Conservation (phyloP, 2,329 filamentous ascomycete species). For the Davidsoniella eucalypti region DNA sequence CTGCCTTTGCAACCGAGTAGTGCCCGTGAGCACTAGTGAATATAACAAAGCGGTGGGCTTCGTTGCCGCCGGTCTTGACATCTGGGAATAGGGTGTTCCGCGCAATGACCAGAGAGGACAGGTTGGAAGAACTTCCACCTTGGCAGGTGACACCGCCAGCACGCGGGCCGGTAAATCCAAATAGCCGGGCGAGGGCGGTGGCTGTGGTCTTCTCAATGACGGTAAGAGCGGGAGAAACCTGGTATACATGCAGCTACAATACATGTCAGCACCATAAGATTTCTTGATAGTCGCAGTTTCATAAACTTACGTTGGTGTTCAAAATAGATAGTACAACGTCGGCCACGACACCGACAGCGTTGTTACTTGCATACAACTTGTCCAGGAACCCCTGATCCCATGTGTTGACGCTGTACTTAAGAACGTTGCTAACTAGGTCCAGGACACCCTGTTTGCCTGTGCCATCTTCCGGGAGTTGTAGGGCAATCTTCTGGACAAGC, state of each 20-base stretch:
- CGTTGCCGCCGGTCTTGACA: conserved; percentile 59
- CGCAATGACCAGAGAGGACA: conserved; percentile 71
- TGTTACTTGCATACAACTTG: conserved; percentile 84
- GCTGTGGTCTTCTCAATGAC: conserved; percentile 76
- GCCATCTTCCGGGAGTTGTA: conserved; percentile 36
- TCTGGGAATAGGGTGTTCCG: conserved; percentile 71
- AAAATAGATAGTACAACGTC: conserved; percentile 72
- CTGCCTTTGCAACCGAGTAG: conserved; percentile 88
- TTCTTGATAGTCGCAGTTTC: background rate
- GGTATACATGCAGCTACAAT: conserved; percentile 64
- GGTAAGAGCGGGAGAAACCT: conserved; percentile 78
- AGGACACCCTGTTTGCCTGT: conserved; percentile 53
- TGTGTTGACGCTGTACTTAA: conserved; percentile 89
- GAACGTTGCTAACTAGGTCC: conserved; percentile 49
- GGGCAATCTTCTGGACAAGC: conserved; percentile 35
- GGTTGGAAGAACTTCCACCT: conserved; percentile 72
- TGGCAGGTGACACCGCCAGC: conserved; percentile 62
- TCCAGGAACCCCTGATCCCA: conserved; percentile 95
- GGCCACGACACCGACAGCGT: conserved; percentile 68
- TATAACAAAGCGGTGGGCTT: conserved; percentile 49
- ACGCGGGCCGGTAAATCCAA: conserved; percentile 57
- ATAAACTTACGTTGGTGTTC: conserved; percentile 62
- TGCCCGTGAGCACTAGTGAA: conserved; percentile 86
- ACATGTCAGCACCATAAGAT: background rate
- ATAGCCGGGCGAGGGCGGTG: conserved; percentile 53